Evolutionary conservation across 2,329 filamentous ascomycete species (phyloP), one percentile per base, ranked within the genome.

Genomic region (Penicillium sumatraense): DNA sequence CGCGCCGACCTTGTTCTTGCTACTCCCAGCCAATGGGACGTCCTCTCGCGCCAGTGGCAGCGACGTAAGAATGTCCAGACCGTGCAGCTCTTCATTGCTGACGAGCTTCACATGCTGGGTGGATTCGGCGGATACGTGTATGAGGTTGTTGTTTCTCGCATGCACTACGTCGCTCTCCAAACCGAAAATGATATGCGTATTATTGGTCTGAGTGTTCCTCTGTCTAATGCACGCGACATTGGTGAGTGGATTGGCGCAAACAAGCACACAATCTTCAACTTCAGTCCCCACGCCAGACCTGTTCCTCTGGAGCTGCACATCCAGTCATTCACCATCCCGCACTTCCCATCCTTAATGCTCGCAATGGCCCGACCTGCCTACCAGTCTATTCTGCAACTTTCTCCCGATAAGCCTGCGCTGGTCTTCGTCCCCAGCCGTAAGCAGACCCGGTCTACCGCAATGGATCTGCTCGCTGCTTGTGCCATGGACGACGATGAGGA

Each of bases 241-340:
- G 93, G 93, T 49, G 95, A 97, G 76, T 99, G 95, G 95, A 92
- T 99, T 63, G 95, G 96, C 63, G 95, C 93, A 7, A 96, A 88
- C 74, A 98, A 97, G 80, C 95, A 99, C 72, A 96, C 95, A 46
- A 96, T 96, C 61, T 99, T 93, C 82, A 99, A 99, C 78, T 99
- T 99, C 79, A 96, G 91, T 66, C 95, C 95, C 2, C 89, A 93
- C 68, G 88, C 93, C 58, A 88, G 96, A 53, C 89, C 92, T 1
- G 86, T 97, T 16, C 93, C 93, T 20, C 80, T 99, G 27, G 93
- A 98, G 72, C 84, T 99, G 54, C 92, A 97, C 71, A 89, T 99
- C 45, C 95, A 99, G 75, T 93, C 93, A 1, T 99, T 95, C 78
- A 90, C 88, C 24, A 96, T 96, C 57, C 92, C 96, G 44, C 96